Percentiles rank a stretch among this genome's conserved stretches.
Conservation (phyloP, 345 rosid genomes). For the Eucalyptus cloeziana region DNA sequence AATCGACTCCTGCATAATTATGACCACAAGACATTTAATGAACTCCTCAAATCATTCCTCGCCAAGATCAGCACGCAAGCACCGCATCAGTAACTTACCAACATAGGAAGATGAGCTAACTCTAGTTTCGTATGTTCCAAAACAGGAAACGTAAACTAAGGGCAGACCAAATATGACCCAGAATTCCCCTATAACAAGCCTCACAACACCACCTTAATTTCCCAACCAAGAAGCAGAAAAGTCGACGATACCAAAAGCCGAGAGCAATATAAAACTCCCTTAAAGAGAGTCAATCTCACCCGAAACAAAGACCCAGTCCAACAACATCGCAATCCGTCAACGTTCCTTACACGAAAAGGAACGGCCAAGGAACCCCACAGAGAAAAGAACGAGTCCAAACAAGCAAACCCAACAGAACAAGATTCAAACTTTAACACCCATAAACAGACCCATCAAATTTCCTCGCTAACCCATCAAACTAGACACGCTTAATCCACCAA, state of each 20-base stretch:
- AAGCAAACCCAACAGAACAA: not conserved
- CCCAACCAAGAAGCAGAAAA: not conserved
- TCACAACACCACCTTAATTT: not conserved
- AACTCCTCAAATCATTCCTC: not conserved
- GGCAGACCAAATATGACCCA: not conserved
- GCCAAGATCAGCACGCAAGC: not conserved
- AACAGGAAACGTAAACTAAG: not conserved
- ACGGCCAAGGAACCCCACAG: not conserved
- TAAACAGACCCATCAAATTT: not conserved
- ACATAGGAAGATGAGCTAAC: not conserved
- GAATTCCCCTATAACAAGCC: not conserved
- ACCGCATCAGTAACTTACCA: not conserved
- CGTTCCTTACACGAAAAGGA: not conserved
- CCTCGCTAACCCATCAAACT: not conserved
- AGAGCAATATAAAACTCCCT: not conserved
- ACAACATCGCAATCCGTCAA: not conserved
- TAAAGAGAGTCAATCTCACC: not conserved
- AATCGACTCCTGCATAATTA: conserved; percentile 26
- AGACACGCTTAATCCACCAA: not conserved
- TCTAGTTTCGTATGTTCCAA: not conserved
- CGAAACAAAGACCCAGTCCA: not conserved
- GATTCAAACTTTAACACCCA: not conserved
- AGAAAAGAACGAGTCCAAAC: not conserved
- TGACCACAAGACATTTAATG: not conserved
- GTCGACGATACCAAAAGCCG: not conserved